A percentile compares a stretch with the other conserved stretches of the same genome.
Evolutionary conservation across 1,284 basidiomycete genomes (phyloP).

Genomic region (Irpex rosettiformis): DNA sequence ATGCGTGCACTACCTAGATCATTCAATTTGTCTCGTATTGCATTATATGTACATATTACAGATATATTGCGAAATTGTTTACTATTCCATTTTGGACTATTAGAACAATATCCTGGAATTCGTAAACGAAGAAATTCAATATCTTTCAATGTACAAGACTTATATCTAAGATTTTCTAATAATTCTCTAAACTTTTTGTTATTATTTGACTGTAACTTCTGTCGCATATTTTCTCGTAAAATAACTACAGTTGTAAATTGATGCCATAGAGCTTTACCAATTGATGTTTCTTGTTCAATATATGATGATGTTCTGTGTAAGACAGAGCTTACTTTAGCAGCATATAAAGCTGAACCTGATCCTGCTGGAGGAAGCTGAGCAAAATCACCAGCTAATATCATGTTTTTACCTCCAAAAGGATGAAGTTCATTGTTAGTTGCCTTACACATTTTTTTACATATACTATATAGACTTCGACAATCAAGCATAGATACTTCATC

Average conservation of each 20-base stretch:
- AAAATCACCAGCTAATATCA: constrained; percentile 21
- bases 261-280: constrained; percentile 24
- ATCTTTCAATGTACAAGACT: constrained; percentile 31
- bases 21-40: constrained; percentile 33
- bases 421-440: too few species aligned
- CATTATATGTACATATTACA: constrained; percentile 31
- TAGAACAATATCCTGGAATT: constrained; percentile 10
- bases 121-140: constrained; percentile 26
- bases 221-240: constrained; percentile 28
- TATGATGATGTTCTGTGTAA: not conserved
- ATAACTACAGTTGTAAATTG: constrained; percentile 22
- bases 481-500: too few species aligned
- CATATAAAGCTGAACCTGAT: not conserved
- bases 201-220: constrained; percentile 19
- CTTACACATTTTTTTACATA: too few species aligned
- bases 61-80: constrained; percentile 27
- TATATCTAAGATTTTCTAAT: constrained; percentile 34
- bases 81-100: constrained; percentile 15
- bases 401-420: constrained; percentile 17
- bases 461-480: too few species aligned
- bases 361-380: constrained; percentile 16
- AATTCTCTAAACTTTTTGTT: constrained; percentile 27
- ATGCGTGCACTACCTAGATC: constrained; percentile 22
- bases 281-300: not conserved
- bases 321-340: not conserved